Evolutionary conservation across 805 yeast species (phyloP), one percentile per base, ranked within the genome.

Genomic region (Pichia membranifaciens): DNA sequence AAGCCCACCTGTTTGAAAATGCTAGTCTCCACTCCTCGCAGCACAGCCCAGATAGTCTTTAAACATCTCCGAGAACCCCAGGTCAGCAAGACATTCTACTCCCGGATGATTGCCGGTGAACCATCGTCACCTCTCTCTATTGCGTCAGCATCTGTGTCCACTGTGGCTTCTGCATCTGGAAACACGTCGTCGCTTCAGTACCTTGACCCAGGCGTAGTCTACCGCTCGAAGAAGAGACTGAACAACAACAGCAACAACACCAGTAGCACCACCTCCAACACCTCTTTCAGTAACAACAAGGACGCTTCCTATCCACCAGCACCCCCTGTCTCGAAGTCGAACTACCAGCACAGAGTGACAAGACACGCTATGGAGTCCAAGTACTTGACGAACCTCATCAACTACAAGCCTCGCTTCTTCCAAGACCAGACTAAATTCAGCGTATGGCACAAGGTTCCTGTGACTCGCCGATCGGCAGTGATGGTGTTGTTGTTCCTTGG

Each of bases 401-500:
- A 61, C 31, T 72, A 58, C 53, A 50, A 55, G 31, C 69, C 73
- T 2, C 46, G 49, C 21, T 60, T 61, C 55, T 72, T 68, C 57
- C 63, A 62, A 33, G 57, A 58, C 44, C 54, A 59, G 17, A 38
- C 54, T 1, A 40, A 40, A 49, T 52, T 56, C 2, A 62, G 82
- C 6, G 66, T 82, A 3, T 85, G 90, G 96, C 74, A 77, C 58
- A 62, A 62, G 29, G 58, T 84, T 9, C 96, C 96, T 0, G 61
- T 74, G 0, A 55, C 71, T 6, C 70, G 97, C 47, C 72, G 96
- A 41, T 82, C 96, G 0, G 81, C 91, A 0, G 96, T 90, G 17
- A 72, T 89, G 57, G 73, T 88, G 0, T 69, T 89, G 16, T 73
- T 90, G 21, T 89, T 86, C 55, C 60, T 81, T 8, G 95, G 95